phyloP scores from a whole-genome alignment of 371 early-diverging fungal genomes.

The Actinomortierella wolfii region DNA sequence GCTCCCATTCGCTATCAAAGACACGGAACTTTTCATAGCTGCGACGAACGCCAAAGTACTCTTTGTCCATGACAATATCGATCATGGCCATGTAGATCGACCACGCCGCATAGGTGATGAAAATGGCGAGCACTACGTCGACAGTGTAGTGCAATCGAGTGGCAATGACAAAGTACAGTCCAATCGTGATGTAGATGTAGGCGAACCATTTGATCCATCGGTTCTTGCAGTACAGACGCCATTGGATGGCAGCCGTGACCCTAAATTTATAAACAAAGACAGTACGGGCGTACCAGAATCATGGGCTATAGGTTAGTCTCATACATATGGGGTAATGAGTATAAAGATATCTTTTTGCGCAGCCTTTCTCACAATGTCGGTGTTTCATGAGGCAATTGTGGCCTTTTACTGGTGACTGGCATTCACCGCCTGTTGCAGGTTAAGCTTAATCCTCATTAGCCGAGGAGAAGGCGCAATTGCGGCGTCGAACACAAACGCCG shows the following conservation, averaged over 20 bases:
- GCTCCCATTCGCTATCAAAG: constrained; percentile 22
- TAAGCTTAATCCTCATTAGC: too few species aligned
- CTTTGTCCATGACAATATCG: constrained; percentile 47
- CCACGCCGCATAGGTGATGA: constrained; percentile 53
- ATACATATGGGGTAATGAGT: background rate
- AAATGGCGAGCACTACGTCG: constrained; percentile 70
- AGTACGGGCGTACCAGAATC: background rate
- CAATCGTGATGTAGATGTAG: constrained; percentile 54
- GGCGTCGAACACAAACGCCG: too few species aligned
- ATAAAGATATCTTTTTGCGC: background rate
- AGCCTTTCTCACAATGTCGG: too few species aligned
- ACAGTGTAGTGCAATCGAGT: constrained; percentile 74
- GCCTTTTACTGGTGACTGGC: too few species aligned
- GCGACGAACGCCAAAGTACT: constrained; percentile 40
- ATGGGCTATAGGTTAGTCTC: background rate
- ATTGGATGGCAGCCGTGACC: constrained; percentile 58
- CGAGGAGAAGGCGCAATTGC: too few species aligned
- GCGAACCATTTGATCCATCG: constrained; percentile 54
- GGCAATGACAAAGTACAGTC: constrained; percentile 62
- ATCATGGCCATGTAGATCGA: constrained; percentile 49
- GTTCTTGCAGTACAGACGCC: constrained; percentile 65
- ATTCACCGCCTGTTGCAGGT: too few species aligned
- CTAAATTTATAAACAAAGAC: background rate
- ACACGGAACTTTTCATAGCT: constrained; percentile 24
- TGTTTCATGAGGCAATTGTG: too few species aligned